Evolutionary conservation across 2,329 filamentous ascomycete genomes (phyloP).

Genomic region (Diaporthe sp.): DNA sequence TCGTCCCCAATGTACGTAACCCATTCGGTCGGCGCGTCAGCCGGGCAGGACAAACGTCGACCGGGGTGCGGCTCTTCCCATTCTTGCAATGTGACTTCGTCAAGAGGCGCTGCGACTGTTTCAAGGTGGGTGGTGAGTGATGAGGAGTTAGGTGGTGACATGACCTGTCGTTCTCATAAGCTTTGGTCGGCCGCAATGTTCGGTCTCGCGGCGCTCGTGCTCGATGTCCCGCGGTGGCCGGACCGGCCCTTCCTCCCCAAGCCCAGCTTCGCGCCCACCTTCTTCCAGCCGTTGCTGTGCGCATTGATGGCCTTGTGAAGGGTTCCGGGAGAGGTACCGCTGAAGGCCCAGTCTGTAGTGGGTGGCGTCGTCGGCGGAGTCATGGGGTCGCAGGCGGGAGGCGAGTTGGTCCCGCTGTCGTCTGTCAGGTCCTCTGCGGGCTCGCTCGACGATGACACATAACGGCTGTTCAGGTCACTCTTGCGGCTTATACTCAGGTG

Average conservation of each 20-base stretch:
- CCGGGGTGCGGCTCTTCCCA: slow-evolving; percentile 65
- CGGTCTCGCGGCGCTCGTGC: slow-evolving; percentile 39
- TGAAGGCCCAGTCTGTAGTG: slow-evolving; percentile 68
- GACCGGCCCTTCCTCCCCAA: slow-evolving; percentile 67
- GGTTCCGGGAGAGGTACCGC: slow-evolving; percentile 63
- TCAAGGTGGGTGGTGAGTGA: slow-evolving; percentile 43
- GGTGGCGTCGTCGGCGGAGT: slow-evolving; percentile 83
- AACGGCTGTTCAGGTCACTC: slow-evolving; percentile 55
- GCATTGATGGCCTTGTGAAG: slow-evolving; percentile 68
- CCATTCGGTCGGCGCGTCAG: slow-evolving; percentile 46
- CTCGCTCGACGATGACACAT: slow-evolving; percentile 62
- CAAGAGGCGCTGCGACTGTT: slow-evolving; percentile 44
- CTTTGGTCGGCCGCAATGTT: slow-evolving; percentile 25
- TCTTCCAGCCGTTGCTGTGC: slow-evolving; percentile 74
- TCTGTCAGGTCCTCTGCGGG: slow-evolving; percentile 69
- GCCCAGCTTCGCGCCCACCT: slow-evolving; percentile 73
- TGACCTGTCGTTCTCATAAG: slow-evolving; percentile 73
- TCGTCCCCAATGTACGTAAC: slow-evolving; percentile 44
- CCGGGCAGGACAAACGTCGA: slow-evolving; percentile 54
- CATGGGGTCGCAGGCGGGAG: slow-evolving; percentile 72
- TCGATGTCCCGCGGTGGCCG: slow-evolving; percentile 56
- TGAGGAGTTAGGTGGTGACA: slow-evolving; percentile 61
- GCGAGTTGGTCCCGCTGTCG: slow-evolving; percentile 74
- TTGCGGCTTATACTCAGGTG: slow-evolving; percentile 57
- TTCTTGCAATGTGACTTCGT: slow-evolving; percentile 45